Evolutionary conservation across 139 green algal genomes (phyloP).

Genomic region (Limnomonas spitsbergensis): DNA sequence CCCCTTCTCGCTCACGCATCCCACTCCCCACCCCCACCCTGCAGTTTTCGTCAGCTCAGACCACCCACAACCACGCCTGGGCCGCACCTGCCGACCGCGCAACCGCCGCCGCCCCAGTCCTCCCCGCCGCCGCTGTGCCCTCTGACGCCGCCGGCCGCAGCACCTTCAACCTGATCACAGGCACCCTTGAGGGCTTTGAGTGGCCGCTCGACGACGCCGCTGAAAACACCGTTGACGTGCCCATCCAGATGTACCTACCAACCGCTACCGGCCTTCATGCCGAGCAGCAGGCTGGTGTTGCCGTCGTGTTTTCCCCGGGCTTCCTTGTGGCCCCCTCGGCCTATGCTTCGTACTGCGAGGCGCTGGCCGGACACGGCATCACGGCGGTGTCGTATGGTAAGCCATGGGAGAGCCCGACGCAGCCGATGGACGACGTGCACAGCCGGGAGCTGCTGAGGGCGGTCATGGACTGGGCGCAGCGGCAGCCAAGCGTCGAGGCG

Average conservation of each 20-base stretch:
- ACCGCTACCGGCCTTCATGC: neutral
- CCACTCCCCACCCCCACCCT: too few species aligned
- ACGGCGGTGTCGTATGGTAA: neutral
- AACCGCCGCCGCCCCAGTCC: too few species aligned
- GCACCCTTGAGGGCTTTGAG: too few species aligned
- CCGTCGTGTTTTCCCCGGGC: neutral
- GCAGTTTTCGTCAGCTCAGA: too few species aligned
- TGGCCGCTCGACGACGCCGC: too few species aligned
- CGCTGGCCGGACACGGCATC: neutral
- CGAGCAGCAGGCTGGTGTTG: neutral
- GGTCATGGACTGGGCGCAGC: conserved; percentile 4
- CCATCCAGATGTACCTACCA: neutral
- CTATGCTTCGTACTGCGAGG: conserved; percentile 7
- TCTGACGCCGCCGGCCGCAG: too few species aligned
- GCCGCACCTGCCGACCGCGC: too few species aligned
- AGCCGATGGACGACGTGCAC: neutral
- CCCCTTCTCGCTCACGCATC: too few species aligned
- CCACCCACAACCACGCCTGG: too few species aligned
- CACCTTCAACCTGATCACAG: too few species aligned
- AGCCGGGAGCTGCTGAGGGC: conserved; percentile 1
- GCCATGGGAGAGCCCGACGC: neutral
- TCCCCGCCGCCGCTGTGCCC: too few species aligned
- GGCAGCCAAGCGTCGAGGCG: neutral
- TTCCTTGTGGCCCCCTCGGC: conserved; percentile 6
- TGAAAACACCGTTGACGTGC: too few species aligned